Base-by-base conservation (phyloP, 371 early-diverging fungal species). In the Apophysomyces elegans region DNA sequence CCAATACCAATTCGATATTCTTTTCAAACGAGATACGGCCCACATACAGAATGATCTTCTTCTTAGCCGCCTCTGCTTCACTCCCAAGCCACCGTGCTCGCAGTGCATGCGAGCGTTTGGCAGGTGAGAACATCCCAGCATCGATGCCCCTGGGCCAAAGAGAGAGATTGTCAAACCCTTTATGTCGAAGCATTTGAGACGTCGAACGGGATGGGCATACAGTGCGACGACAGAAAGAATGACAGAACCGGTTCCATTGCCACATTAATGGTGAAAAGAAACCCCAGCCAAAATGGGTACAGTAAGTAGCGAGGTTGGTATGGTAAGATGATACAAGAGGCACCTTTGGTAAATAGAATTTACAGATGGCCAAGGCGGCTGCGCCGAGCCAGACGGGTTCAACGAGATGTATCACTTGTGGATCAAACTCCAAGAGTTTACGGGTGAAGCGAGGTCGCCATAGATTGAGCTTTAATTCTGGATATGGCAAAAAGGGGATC, bases 141-240 rank as follows among this genome's bases (percentile, higher is more conserved):
- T 80, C 79, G 2, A 83, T 77, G 26, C 84, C 84, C 6, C 84
- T 69, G n/a, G 80, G 81, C 81, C 84, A 83, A 7, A 83, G 47
- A 0, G 73, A 54, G 0, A 76, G 37, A 59, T 77, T 68, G 0
- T 75, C 35, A 62, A 80, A 83, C 14, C 73, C 75, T 41, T 80
- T 73, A 9, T 68, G 32, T 0, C 54, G 14, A 14, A 80, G 61
- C 35, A 77, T 80, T 0, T 65, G 16, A 9, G 43, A 39, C 2
- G 83, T 83, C 0, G 83, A 83, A 5, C 64, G 56, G 0, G 80
- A 80, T 4, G 83, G 83, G 45, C 84, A 83, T 13, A 68, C 77
- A n/a, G 71, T 69, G n/a, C 65, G 72, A 7, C 35, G 56, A 44
- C 79, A 72, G n/a, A 59, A 69, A 0, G 79, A 75, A 43, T 83